A percentile compares a stretch with the other conserved stretches of the same genome.
Conservation (phyloP, 129 eudicot genomes). For the Escallonia rubra region DNA sequence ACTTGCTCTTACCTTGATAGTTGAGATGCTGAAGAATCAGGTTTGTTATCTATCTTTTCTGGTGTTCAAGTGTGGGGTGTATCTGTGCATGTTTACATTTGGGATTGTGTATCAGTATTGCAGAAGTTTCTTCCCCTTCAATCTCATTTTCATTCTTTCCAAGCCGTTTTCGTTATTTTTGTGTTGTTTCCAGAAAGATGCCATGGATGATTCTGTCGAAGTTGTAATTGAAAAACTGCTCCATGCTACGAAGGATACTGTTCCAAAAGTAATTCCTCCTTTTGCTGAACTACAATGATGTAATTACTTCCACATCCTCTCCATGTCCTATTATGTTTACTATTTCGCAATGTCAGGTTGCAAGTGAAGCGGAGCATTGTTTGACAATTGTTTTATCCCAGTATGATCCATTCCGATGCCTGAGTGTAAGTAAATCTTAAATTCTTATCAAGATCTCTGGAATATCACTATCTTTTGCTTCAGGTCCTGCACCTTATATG, state of each 20-base stretch:
- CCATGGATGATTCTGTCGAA: constrained; percentile 94
- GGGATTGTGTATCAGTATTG: not conserved
- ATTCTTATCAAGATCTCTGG: not conserved
- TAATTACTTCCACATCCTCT: constrained; percentile 3
- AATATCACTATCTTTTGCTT: not conserved
- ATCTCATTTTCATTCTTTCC: constrained; percentile 8
- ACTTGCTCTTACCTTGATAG: constrained; percentile 60
- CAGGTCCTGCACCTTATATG: not conserved
- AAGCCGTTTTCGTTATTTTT: not conserved
- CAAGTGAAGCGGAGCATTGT: constrained; percentile 90
- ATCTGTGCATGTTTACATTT: not conserved
- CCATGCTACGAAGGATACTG: constrained; percentile 66
- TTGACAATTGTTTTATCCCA: constrained; percentile 70
- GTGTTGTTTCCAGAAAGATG: constrained; percentile 51
- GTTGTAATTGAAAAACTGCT: constrained; percentile 87
- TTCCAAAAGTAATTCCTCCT: constrained; percentile 54
- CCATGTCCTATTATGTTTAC: constrained; percentile 7
- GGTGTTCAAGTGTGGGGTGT: not conserved
- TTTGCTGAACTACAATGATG: not conserved
- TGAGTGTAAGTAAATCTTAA: constrained; percentile 54
- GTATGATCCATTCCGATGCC: constrained; percentile 84
- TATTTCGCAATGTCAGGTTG: constrained; percentile 42
- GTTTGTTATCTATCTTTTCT: constrained; percentile 25
- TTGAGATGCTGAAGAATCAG: constrained; percentile 94
- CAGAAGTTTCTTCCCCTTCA: not conserved